A percentile compares a stretch with the other conserved stretches of the same genome.
Evolutionary conservation across 2,329 filamentous ascomycete genomes (phyloP).

Genomic region (Monosporascus sp.): DNA sequence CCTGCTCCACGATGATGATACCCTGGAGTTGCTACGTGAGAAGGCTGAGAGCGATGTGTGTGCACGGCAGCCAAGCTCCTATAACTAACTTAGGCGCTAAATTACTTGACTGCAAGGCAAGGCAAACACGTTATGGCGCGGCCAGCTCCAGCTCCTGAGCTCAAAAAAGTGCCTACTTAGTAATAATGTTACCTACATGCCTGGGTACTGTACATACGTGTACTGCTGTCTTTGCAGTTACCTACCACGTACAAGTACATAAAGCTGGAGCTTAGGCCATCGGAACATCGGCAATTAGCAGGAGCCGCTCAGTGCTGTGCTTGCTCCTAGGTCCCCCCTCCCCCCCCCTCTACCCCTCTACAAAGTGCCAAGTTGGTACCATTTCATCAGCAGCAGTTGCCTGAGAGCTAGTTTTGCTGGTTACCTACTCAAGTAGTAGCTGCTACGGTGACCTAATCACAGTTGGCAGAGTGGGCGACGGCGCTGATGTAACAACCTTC

Average conservation of each 20-base stretch:
- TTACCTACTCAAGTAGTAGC: not conserved
- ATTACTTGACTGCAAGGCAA: slow-evolving; percentile 19
- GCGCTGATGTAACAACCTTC: not conserved
- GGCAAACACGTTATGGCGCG: slow-evolving; percentile 38
- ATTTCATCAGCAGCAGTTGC: slow-evolving; percentile 10
- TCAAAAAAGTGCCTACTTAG: not conserved
- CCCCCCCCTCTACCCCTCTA: no score
- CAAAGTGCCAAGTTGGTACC: no score
- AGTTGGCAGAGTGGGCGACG: not conserved
- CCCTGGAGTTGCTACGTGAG: not conserved
- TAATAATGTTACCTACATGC: not conserved
- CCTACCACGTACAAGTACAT: no score
- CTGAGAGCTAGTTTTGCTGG: not conserved
- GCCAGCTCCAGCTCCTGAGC: slow-evolving; percentile 18
- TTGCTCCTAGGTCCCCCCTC: not conserved
- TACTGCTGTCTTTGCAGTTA: no score
- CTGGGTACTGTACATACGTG: no score
- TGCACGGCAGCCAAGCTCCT: slow-evolving; percentile 7
- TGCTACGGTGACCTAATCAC: no score
- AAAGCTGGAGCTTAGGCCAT: slow-evolving; percentile 1
- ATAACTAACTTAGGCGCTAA: not conserved
- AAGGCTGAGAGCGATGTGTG: not conserved
- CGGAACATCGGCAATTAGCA: not conserved
- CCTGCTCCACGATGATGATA: not conserved
- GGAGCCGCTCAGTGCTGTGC: not conserved